A percentile compares a stretch with the other conserved stretches of the same genome.
These are phyloP conservation scores for Epichloe bromicola DNA, from an alignment of 2,329 filamentous ascomycete genomes.

Conservation along the genomic window DNA sequence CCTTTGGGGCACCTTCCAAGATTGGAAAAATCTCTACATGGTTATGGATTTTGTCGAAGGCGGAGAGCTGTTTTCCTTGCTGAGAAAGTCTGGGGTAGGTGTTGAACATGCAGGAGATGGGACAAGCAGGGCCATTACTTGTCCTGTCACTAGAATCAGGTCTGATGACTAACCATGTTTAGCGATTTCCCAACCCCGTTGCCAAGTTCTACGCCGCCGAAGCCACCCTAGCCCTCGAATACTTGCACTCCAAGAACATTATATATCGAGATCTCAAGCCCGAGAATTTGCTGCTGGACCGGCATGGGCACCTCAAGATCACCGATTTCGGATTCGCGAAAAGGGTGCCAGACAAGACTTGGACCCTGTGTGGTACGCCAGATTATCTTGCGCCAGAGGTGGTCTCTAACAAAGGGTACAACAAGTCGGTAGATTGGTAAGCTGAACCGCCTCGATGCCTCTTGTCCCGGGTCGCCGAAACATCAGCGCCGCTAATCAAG, in stretches of 20 bases:
- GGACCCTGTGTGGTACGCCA: slow-evolving; percentile 94
- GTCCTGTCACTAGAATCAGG: not conserved
- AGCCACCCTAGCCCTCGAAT: slow-evolving; percentile 89
- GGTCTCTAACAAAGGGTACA: slow-evolving; percentile 98
- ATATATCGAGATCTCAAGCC: slow-evolving; percentile 97
- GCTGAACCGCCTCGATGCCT: slow-evolving; percentile 19
- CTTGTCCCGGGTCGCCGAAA: not conserved
- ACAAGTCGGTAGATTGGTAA: slow-evolving; percentile 98
- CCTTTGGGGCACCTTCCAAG: slow-evolving; percentile 96
- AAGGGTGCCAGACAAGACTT: slow-evolving; percentile 95
- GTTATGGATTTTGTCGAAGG: slow-evolving; percentile 99
- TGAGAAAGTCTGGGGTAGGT: slow-evolving; percentile 81
- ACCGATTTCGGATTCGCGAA: slow-evolving; percentile 99
- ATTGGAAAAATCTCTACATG: slow-evolving; percentile 94
- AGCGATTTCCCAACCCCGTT: slow-evolving; percentile 97
- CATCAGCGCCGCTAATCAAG: not conserved
- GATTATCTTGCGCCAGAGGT: slow-evolving; percentile 97
- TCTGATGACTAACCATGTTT: not conserved
- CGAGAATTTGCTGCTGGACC: slow-evolving; percentile 81
- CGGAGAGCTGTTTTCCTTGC: slow-evolving; percentile 87
- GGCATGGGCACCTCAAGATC: slow-evolving; percentile 90
- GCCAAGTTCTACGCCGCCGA: slow-evolving; percentile 99
- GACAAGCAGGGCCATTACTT: not conserved
- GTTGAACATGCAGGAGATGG: not conserved
- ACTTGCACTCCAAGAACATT: slow-evolving; percentile 86